Conservation (phyloP, 139 green algal species). For the Chloropicon primus region DNA sequence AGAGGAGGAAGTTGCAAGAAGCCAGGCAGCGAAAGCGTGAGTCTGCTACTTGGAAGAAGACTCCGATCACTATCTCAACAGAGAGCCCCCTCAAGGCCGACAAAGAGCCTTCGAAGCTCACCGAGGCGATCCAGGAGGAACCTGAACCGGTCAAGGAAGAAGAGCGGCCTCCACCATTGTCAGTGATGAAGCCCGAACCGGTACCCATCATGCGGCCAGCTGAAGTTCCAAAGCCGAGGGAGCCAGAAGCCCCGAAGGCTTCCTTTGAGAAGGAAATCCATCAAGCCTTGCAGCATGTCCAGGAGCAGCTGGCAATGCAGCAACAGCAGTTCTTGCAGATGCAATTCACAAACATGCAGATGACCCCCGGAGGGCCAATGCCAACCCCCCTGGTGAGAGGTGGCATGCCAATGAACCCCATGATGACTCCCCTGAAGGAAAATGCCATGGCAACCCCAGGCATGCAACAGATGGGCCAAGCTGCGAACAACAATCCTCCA, state of each 20-base stretch:
- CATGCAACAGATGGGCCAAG: neutral
- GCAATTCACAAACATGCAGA: neutral
- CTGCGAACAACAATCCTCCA: conserved; percentile 7
- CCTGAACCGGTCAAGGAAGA: neutral
- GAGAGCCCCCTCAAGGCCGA: neutral
- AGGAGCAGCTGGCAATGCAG: neutral
- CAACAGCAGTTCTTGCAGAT: conserved; percentile 2
- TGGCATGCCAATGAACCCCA: neutral
- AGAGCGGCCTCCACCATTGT: neutral
- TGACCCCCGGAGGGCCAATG: neutral
- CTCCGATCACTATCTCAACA: neutral
- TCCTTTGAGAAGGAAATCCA: neutral
- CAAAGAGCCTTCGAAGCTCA: neutral
- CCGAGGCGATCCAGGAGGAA: neutral
- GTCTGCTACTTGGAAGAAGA: neutral
- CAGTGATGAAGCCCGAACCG: neutral
- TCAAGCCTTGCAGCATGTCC: neutral
- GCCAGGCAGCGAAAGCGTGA: neutral
- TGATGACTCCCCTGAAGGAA: neutral
- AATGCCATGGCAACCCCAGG: neutral
- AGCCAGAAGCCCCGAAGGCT: neutral
- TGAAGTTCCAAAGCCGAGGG: neutral
- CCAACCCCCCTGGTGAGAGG: neutral
- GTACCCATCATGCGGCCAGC: too few species aligned
- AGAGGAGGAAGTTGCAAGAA: conserved; percentile 3